These are phyloP conservation scores for Lobosporangium transversale DNA, from an alignment of 192 early-diverging fungal species.

Conservation along the genomic window DNA sequence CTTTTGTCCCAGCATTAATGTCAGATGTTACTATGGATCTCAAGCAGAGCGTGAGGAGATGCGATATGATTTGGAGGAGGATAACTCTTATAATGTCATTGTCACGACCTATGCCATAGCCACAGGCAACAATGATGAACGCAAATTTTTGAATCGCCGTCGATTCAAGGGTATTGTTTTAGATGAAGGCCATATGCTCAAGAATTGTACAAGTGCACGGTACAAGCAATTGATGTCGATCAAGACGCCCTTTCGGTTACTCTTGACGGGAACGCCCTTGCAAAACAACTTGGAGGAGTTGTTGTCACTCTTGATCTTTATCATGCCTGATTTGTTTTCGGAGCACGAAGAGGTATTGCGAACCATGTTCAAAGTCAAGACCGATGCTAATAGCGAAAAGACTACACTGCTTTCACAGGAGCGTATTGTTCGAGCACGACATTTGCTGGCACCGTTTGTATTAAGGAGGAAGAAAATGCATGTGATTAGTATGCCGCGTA, in stretches of 20 bases:
- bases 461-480: constrained; percentile 82
- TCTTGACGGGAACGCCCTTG: constrained; percentile 87
- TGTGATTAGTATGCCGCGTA: constrained; percentile 71
- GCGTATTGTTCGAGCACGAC: constrained; percentile 80
- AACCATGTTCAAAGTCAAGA: constrained; percentile 73
- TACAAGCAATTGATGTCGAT: constrained; percentile 80
- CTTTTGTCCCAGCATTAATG: constrained; percentile 69
- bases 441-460: constrained; percentile 91
- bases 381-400: constrained; percentile 37
- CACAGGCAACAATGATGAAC: constrained; percentile 73
- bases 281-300: constrained; percentile 95
- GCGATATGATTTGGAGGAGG: constrained; percentile 63
- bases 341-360: constrained; percentile 61
- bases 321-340: constrained; percentile 82
- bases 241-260: constrained; percentile 65
- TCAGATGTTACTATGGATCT: constrained; percentile 69
- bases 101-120: constrained; percentile 89
- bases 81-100: constrained; percentile 66
- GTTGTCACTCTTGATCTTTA: constrained; percentile 83
- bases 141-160: constrained; percentile 74
- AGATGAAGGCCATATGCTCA: constrained; percentile 93
- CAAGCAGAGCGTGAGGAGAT: constrained; percentile 64
- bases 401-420: constrained; percentile 60
- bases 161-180: constrained; percentile 77
- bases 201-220: constrained; percentile 83